These are phyloP conservation scores for Xylariaceae sp. DNA, from an alignment of 2,329 filamentous ascomycete genomes.

Conservation along the genomic window DNA sequence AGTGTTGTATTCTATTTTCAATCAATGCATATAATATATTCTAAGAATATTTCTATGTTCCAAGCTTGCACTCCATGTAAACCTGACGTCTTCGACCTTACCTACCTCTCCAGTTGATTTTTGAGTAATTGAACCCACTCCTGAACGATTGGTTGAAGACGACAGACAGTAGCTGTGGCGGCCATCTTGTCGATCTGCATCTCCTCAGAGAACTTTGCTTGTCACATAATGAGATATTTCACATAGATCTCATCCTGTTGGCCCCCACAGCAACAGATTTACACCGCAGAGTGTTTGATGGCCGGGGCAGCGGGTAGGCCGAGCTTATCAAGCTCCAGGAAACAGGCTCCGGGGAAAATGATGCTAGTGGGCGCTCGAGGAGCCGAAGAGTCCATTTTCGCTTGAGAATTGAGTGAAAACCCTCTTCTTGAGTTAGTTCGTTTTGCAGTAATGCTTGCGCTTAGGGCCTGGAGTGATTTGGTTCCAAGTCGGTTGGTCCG, in stretches of 20 bases:
- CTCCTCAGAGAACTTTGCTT: background rate
- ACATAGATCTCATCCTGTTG: background rate
- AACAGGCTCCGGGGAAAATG: background rate
- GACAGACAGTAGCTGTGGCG: background rate
- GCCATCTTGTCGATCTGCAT: background rate
- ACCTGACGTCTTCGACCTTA: no score
- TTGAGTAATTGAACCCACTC: background rate
- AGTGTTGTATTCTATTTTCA: no score
- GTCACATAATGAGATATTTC: constrained; percentile 8
- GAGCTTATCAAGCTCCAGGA: background rate
- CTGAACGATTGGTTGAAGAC: background rate
- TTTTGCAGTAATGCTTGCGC: no score
- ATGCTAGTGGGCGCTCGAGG: no score
- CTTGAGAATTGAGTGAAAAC: no score
- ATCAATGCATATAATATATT: no score
- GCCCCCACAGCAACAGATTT: background rate
- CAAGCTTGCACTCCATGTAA: background rate
- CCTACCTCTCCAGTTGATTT: background rate
- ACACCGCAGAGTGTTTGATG: background rate
- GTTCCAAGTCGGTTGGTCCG: no score
- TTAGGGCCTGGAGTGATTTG: no score
- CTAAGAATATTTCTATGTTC: no score
- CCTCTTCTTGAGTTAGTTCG: no score
- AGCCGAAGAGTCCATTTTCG: no score
- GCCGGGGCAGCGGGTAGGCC: background rate